These are phyloP conservation scores for Monilinia fructigena DNA, from an alignment of 2,329 filamentous ascomycete genomes.

Conservation along the genomic window DNA sequence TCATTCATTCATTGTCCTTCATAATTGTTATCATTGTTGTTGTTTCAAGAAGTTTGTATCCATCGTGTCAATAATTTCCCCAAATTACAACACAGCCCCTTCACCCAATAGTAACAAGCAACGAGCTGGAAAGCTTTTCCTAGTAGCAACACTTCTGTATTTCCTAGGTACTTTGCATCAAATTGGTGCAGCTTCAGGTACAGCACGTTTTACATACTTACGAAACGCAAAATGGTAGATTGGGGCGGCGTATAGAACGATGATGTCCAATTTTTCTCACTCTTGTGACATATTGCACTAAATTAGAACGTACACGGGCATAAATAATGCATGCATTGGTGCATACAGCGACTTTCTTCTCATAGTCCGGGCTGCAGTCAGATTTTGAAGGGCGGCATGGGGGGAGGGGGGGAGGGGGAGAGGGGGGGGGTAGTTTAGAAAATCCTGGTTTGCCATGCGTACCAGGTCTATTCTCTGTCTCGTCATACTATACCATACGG, in stretches of 20 bases:
- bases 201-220: slow-evolving; percentile 22
- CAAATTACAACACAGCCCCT: slow-evolving; percentile 18
- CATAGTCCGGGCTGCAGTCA: background rate
- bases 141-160: slow-evolving; percentile 9
- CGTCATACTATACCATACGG: too few relatives aligned
- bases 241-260: slow-evolving; percentile 9
- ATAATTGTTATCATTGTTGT: background rate
- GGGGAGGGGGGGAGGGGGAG: too few relatives aligned
- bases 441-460: slow-evolving; percentile 24
- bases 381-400: slow-evolving; percentile 10
- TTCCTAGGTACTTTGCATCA: slow-evolving; percentile 9
- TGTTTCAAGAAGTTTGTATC: slow-evolving; percentile 1
- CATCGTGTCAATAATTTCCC: slow-evolving; percentile 9
- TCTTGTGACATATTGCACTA: background rate
- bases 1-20: background rate
- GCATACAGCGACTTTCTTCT: background rate
- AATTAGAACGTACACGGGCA: background rate
- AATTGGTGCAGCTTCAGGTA: slow-evolving; percentile 15
- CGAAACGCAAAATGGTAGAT: slow-evolving; percentile 10
- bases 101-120: slow-evolving; percentile 22
- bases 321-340: background rate
- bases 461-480: background rate
- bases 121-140: background rate
- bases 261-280: background rate
- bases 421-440: background rate